Base-by-base conservation (phyloP, 2,329 filamentous ascomycete genomes). In the Hypoxylon sp. region DNA sequence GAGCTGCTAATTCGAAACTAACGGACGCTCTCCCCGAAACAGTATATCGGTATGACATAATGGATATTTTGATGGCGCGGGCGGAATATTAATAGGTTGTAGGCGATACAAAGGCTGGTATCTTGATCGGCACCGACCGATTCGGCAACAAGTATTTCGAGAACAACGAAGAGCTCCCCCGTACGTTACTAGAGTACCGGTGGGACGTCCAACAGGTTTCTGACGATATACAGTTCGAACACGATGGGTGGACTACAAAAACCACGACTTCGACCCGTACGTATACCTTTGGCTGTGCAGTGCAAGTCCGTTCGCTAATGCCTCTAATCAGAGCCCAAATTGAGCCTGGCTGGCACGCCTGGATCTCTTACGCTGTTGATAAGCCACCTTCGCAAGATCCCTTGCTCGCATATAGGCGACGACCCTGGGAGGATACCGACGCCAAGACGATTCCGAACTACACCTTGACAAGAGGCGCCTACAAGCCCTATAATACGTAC, bases 131-230 rank as follows among this genome's bases (percentile, higher is more conserved):
- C 75, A 88, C 84, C 77, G 96, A 99, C 85, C 89, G 90, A 81
- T 97, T 90, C 79, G 97, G 96, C 81, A 99, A 99, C 89, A 98
- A 97, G 85, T 99, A 87, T 87, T 99, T 89, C 80, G 96, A 99
- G 87, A 98, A 99, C 85, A 82, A 89, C 77, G 94, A 98, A 79
- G 96, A 99, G 82, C 87, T 99, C 66, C 96, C 96, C 64, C 85
- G 93, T 97, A 85, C 79, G 91, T 73, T 14, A n/a, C 46, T 36
- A 3, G 5, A 5, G 9, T 36, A n/a, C 21, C 11, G 4, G 32
- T 43, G 32, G 30, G 9, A 21, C 9, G 17, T 3, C 11, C 30
- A 57, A 38, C 10, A n/a, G 23, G 17, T 48, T 36, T 30, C 67
- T 75, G 53, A 75, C 49, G 2, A 19, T 13, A 19, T 53, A 60